phyloP scores from a whole-genome alignment of 306 rosid species.

The Pyrus betulifolia region DNA sequence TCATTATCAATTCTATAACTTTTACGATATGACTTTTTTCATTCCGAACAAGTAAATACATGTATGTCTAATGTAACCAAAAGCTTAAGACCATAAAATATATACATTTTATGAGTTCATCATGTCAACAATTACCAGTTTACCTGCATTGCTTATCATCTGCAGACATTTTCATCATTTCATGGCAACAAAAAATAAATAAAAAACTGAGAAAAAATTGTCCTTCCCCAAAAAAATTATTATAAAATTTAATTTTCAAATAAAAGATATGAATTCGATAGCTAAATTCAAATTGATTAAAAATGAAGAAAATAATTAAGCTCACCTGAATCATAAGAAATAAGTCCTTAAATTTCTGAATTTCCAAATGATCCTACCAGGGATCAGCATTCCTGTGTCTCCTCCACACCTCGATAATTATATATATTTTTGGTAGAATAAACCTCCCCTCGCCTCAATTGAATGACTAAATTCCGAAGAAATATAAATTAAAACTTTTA shows the following conservation, averaged over 20 bases:
- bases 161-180: not conserved
- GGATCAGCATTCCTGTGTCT: not conserved
- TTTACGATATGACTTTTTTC: too few relatives aligned
- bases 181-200: not conserved
- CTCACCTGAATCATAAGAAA: conserved; percentile 2
- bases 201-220: not conserved
- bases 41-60: too few relatives aligned
- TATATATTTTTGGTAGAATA: not conserved
- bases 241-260: not conserved
- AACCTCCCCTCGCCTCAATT: not conserved
- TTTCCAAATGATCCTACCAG: not conserved
- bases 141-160: not conserved
- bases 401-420: not conserved
- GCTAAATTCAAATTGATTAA: not conserved
- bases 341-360: not conserved
- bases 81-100: not conserved
- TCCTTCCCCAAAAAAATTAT: not conserved
- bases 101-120: not conserved
- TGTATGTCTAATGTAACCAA: not conserved
- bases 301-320: not conserved
- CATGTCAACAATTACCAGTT: not conserved
- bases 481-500: not conserved
- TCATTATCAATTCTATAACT: not conserved
- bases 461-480: not conserved
- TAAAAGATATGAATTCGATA: too few relatives aligned